Percentiles rank a stretch among this genome's conserved stretches.
These are phyloP conservation scores for Mycena metata DNA, from an alignment of 768 basidiomycete genomes.

Conservation along the genomic window DNA sequence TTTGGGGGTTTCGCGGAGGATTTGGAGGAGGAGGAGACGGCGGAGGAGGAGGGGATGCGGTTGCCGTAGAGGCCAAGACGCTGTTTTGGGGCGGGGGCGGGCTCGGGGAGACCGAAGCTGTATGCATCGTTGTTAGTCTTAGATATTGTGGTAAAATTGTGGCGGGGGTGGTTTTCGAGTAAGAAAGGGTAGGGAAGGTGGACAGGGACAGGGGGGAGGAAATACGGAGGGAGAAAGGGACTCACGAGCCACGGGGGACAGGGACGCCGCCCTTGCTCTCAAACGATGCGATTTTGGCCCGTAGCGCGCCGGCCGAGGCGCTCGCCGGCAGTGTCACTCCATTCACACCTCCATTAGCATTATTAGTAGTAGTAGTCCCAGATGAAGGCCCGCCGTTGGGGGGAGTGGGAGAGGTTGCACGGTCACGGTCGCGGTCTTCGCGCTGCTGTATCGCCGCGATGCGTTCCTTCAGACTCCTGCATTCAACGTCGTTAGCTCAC, in stretches of 20 bases:
- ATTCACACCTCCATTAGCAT: too few relatives aligned
- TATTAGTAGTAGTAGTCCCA: too few relatives aligned
- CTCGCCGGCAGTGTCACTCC: slow-evolving; percentile 50
- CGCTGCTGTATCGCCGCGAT: slow-evolving; percentile 86
- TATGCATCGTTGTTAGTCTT: slow-evolving; percentile 51
- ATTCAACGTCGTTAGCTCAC: too few relatives aligned
- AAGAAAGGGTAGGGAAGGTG: too few relatives aligned
- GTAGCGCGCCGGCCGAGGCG: slow-evolving; percentile 45
- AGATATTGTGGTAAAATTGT: too few relatives aligned
- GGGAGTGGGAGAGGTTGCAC: slow-evolving; percentile 38
- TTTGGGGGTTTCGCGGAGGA: too few relatives aligned
- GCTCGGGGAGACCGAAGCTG: slow-evolving; percentile 58
- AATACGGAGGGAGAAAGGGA: background rate
- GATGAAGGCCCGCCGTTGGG: background rate
- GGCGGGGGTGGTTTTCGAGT: too few relatives aligned
- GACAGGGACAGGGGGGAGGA: too few relatives aligned
- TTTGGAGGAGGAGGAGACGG: too few relatives aligned
- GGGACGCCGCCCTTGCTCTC: slow-evolving; percentile 84
- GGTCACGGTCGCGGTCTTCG: slow-evolving; percentile 46
- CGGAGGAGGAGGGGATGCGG: slow-evolving; percentile 60
- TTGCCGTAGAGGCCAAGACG: slow-evolving; percentile 83
- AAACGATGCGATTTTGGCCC: slow-evolving; percentile 84
- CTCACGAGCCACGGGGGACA: slow-evolving; percentile 69
- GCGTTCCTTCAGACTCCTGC: slow-evolving; percentile 79
- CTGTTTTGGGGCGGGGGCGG: slow-evolving; percentile 63